phyloP scores from a whole-genome alignment of 768 basidiomycete species.

The Phaffia tasmanica region DNA sequence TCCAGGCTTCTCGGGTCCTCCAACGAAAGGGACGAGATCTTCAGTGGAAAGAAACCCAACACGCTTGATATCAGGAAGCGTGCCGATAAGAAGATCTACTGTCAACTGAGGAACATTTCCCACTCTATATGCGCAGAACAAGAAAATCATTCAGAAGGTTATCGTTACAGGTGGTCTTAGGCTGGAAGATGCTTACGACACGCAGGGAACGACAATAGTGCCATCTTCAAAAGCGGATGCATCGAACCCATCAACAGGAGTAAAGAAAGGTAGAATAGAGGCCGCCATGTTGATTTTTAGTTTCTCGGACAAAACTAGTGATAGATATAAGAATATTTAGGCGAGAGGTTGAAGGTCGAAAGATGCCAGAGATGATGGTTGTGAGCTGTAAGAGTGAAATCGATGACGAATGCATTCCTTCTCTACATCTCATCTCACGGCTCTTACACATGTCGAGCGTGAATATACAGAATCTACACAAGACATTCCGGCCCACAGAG shows the following conservation, averaged over 20 bases:
- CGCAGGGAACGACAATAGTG: conserved; percentile 24
- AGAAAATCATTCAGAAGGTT: neutral
- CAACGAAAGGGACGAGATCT: conserved; percentile 25
- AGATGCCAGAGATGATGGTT: neutral
- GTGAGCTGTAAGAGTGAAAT: no score
- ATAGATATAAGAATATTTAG: neutral
- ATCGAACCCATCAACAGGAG: conserved; percentile 17
- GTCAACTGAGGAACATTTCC: conserved; percentile 24
- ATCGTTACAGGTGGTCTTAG: neutral
- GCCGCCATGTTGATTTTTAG: neutral
- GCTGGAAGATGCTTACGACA: conserved; percentile 11
- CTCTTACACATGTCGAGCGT: no score
- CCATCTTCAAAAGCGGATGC: neutral
- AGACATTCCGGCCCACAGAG: no score
- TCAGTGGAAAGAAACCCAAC: conserved; percentile 16
- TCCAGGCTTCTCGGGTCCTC: conserved; percentile 14
- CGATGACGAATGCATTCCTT: no score
- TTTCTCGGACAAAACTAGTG: neutral
- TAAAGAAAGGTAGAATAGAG: conserved; percentile 14
- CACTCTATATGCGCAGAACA: conserved; percentile 2
- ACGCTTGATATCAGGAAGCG: conserved; percentile 13
- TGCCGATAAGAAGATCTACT: conserved; percentile 20
- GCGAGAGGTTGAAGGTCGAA: neutral
- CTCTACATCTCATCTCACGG: no score
- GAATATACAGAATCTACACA: no score